Percentiles rank a stretch among this genome's conserved stretches.
phyloP scores from a whole-genome alignment of 768 basidiomycete genomes.

The Pleurotus tuoliensis region DNA sequence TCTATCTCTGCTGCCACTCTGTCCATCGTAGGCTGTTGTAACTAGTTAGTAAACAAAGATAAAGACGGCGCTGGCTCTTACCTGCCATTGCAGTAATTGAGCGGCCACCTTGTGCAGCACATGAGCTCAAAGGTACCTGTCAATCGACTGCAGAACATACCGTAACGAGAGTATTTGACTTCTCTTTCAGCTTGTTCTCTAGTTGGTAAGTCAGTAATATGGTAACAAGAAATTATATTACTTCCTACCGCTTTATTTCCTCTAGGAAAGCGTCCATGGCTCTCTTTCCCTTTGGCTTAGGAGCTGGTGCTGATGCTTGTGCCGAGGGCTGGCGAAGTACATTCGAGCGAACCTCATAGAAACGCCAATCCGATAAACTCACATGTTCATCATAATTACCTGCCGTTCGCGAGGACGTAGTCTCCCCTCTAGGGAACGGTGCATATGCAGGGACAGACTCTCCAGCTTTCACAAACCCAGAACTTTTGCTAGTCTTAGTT shows the following conservation, averaged over 20 bases:
- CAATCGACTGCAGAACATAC: constrained; percentile 28
- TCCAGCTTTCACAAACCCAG: constrained; percentile 59
- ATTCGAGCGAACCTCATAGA: constrained; percentile 1
- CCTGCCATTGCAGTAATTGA: constrained; percentile 92
- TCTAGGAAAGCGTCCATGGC: constrained; percentile 96
- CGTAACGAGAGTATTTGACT: constrained; percentile 70
- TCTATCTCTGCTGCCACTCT: constrained; percentile 85
- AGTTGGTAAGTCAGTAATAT: constrained; percentile 11
- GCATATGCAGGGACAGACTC: constrained; percentile 48
- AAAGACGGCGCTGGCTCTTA: constrained; percentile 26
- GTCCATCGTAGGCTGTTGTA: constrained; percentile 74
- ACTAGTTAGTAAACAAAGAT: neutral
- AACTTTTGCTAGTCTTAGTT: constrained; percentile 43
- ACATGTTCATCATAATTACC: constrained; percentile 19
- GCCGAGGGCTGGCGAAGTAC: constrained; percentile 36
- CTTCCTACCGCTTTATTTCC: constrained; percentile 83
- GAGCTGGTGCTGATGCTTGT: constrained; percentile 31
- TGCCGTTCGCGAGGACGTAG: constrained; percentile 18
- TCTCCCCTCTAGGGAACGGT: constrained; percentile 30
- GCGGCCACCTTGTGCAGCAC: constrained; percentile 53
- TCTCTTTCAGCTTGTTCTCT: constrained; percentile 95
- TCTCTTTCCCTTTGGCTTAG: constrained; percentile 88
- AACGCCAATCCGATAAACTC: constrained; percentile 7
- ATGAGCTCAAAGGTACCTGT: neutral
- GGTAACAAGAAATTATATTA: neutral